Percentiles rank a stretch among this genome's conserved stretches.
Conservation (phyloP, 768 basidiomycete species). For the Termitomyces sp. region DNA sequence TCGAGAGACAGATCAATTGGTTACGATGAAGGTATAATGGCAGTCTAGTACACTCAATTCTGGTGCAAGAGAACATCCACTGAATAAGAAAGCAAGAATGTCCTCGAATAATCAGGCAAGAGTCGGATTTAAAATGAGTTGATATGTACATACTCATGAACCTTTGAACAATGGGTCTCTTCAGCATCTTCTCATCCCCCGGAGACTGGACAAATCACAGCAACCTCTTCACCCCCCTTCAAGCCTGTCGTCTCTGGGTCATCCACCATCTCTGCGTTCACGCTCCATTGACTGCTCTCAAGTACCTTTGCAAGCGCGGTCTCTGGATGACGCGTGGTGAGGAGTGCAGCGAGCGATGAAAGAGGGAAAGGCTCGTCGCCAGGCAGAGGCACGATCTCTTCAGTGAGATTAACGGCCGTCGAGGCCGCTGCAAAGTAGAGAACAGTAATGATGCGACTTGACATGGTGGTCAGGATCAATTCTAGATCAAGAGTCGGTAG, state of each 20-base stretch:
- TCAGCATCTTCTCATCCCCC: conserved; percentile 60
- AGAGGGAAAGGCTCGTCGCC: conserved; percentile 40
- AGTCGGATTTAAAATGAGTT: neutral
- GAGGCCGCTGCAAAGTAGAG: conserved; percentile 65
- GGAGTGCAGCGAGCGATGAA: conserved; percentile 44
- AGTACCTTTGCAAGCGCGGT: conserved; percentile 52
- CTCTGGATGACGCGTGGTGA: conserved; percentile 52
- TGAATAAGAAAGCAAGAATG: neutral
- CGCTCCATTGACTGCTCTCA: conserved; percentile 68
- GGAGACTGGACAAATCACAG: conserved; percentile 78
- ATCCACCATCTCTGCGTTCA: conserved; percentile 77
- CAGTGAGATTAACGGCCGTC: conserved; percentile 58
- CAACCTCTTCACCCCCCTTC: conserved; percentile 73
- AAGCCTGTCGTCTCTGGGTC: conserved; percentile 45
- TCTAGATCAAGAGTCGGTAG: neutral
- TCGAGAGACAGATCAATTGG: too few species aligned
- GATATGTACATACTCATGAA: neutral
- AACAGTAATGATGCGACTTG: conserved; percentile 35
- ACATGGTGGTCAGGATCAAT: conserved; percentile 17
- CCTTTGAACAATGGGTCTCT: neutral
- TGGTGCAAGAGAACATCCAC: too few species aligned
- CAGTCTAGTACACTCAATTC: too few species aligned
- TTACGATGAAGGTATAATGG: neutral
- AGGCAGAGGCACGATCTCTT: conserved; percentile 51
- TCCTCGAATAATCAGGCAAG: neutral